Conservation (phyloP, 257 asterid genomes). For the Solanum chmielewskii region DNA sequence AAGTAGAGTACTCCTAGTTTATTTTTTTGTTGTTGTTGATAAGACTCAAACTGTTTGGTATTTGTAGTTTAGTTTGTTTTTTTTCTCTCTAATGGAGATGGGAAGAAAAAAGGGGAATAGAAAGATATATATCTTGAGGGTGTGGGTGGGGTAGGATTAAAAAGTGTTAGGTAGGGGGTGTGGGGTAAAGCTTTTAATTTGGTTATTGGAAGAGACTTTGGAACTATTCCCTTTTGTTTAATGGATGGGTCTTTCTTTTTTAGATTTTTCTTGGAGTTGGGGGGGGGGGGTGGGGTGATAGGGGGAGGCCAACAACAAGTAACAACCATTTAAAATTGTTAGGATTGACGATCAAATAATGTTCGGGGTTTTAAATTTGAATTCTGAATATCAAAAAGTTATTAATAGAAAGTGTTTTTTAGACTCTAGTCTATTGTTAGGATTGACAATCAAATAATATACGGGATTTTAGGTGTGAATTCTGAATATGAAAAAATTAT, state of each 20-base stretch:
- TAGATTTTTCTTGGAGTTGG: not conserved
- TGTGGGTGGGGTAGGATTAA: not conserved
- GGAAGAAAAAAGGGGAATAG: not conserved
- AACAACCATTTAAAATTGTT: not conserved
- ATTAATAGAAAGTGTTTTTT: no score
- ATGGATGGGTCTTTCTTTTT: constrained; percentile 1
- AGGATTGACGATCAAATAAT: not conserved
- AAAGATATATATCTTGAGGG: not conserved
- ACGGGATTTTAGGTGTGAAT: no score
- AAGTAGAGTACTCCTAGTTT: not conserved
- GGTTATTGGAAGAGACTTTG: not conserved
- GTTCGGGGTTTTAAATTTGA: no score
- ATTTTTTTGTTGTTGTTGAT: not conserved
- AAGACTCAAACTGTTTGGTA: constrained; percentile 2
- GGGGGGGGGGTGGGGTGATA: not conserved
- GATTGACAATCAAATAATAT: no score
- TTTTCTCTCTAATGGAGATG: not conserved
- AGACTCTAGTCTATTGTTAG: no score
- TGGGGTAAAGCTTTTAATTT: constrained; percentile 1
- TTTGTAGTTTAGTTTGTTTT: no score
- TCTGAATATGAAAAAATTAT: no score
- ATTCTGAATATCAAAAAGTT: no score
- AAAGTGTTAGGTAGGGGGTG: not conserved
- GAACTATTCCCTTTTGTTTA: constrained; percentile 12
- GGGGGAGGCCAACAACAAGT: not conserved